Evolutionary conservation across 2,329 filamentous ascomycete genomes (phyloP).

Genomic region (Aureobasidium pullulans): DNA sequence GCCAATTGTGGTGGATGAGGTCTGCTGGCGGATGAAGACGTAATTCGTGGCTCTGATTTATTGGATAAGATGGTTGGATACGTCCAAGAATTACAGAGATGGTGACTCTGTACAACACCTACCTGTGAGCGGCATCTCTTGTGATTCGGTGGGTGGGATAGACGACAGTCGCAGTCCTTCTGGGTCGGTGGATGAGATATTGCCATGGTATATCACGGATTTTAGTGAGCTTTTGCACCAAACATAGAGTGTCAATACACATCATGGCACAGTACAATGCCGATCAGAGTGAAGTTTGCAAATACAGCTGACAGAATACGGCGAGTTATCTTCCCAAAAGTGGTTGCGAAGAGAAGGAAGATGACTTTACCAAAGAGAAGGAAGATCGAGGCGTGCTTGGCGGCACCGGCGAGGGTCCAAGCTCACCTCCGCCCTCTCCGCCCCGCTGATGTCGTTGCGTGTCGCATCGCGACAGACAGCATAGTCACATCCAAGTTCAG

Average conservation of each 20-base stretch:
- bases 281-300: not conserved
- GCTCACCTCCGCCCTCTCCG: constrained; percentile 7
- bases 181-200: too few species aligned
- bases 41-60: too few species aligned
- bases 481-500: not conserved
- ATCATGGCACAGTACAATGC: too few species aligned
- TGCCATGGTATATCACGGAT: too few species aligned
- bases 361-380: not conserved
- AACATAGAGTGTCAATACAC: too few species aligned
- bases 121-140: too few species aligned
- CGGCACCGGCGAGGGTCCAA: not conserved
- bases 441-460: constrained; percentile 7
- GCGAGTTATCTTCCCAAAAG: not conserved
- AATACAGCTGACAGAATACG: not conserved
- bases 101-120: too few species aligned
- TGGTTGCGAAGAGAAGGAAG: not conserved
- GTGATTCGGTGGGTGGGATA: too few species aligned
- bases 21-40: not conserved
- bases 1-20: too few species aligned
- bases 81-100: too few species aligned
- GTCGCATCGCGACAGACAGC: not conserved
- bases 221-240: not conserved
- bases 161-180: too few species aligned
- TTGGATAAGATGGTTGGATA: too few species aligned
- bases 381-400: not conserved